Evolutionary conservation across 495 filamentous ascomycete genomes (phyloP), one percentile per base, ranked within the genome.

Genomic region (Diplogelasinospora grovesii): DNA sequence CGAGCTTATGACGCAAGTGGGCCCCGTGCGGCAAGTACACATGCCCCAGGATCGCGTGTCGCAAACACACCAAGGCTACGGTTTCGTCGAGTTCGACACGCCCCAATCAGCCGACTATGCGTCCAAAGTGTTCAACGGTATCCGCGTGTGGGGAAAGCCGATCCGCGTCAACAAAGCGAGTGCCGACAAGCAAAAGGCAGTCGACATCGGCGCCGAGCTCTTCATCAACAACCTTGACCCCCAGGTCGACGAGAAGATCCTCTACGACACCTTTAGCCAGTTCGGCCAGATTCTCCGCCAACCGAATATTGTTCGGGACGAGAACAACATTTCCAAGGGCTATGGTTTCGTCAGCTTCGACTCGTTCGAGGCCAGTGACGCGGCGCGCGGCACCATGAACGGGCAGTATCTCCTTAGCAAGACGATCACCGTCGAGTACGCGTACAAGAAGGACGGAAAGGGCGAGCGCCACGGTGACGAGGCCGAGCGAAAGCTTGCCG

Each of bases 371-470:
- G 86, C 89, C 43, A 90, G 86, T 15, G 92, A 98, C 52, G 83
- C 86, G 42, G 93, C 92, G 21, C 84, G 93, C 40, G 70, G 78
- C 36, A 86, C 87, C 53, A 95, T 98, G 89, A 86, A 96, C 59
- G 87, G 88, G 38, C 90, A 97, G 62, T 95, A 88, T 63, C 75
- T 98, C 35, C 92, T 93, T 78, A 95, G 95, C 68, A 95, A 95
- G 64, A 81, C 92, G 54, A 80, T 95, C 50, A 85, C 82, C 2
- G 93, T 97, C 28, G 90, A 98, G 59, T 98, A 98, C 62, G 92
- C 92, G 27, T 98, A 95, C 72, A 98, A 98, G 74, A 97, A 97
- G 63, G 93, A 98, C 54, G 92, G 93, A 29, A 95, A 95, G 65
- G 89, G 90, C 45, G 92, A 97, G 66, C 75, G 93, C 20, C 92